A percentile compares a stretch with the other conserved stretches of the same genome.
Conservation (phyloP, 768 basidiomycete genomes). For the Rhizopogon vesiculosus region DNA sequence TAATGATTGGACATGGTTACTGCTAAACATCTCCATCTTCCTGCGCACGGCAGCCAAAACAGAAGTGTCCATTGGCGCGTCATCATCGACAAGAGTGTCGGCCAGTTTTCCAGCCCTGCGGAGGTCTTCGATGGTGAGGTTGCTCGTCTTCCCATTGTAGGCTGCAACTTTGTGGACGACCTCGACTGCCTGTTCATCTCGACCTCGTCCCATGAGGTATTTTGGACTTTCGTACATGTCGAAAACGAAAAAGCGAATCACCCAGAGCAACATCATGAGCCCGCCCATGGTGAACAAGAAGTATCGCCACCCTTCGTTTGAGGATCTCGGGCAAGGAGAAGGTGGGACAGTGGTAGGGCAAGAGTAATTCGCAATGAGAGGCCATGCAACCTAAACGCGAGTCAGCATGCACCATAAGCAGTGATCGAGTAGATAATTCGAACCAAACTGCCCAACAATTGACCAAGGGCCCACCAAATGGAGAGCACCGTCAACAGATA, state of each 20-base stretch:
- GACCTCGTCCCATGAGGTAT: slow-evolving; percentile 65
- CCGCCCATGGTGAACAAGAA: slow-evolving; percentile 72
- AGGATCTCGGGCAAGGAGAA: slow-evolving; percentile 47
- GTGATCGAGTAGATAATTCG: neutral
- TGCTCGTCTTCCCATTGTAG: slow-evolving; percentile 49
- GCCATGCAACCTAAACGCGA: slow-evolving; percentile 57
- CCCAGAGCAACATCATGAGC: slow-evolving; percentile 58
- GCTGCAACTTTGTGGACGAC: slow-evolving; percentile 58
- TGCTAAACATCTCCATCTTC: slow-evolving; percentile 34
- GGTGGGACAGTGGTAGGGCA: slow-evolving; percentile 34
- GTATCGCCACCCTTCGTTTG: slow-evolving; percentile 74
- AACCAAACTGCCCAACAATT: slow-evolving; percentile 52
- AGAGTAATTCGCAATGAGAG: slow-evolving; percentile 64
- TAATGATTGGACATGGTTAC: slow-evolving; percentile 40
- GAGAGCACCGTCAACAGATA: slow-evolving; percentile 72
- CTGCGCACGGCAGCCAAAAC: slow-evolving; percentile 33
- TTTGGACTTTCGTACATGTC: slow-evolving; percentile 66
- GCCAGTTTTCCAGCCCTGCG: slow-evolving; percentile 12
- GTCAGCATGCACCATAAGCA: neutral
- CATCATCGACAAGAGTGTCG: slow-evolving; percentile 7
- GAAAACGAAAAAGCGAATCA: slow-evolving; percentile 63
- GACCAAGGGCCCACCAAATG: slow-evolving; percentile 79
- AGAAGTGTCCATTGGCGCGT: slow-evolving; percentile 27
- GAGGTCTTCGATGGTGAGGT: slow-evolving; percentile 50
- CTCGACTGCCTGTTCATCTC: slow-evolving; percentile 56